phyloP scores from a whole-genome alignment of 2,329 filamentous ascomycete species.

The Trichoderma sp. region DNA sequence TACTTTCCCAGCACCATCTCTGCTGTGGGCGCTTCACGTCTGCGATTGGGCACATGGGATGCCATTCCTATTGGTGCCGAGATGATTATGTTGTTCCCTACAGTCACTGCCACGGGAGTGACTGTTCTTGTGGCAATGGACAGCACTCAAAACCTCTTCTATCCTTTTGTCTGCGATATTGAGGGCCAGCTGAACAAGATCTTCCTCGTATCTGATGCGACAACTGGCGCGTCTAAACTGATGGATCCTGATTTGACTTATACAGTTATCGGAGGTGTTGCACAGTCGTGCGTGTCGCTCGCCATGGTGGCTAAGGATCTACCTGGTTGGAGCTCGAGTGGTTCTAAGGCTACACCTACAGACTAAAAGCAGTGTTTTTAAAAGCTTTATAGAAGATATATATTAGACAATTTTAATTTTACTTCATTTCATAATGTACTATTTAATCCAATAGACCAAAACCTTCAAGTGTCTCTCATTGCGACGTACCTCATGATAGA shows the following conservation, averaged over 20 bases:
- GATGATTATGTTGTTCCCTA: not conserved
- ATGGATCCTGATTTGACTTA: not conserved
- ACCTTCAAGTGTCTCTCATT: too few relatives aligned
- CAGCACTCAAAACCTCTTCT: not conserved
- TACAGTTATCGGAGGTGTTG: not conserved
- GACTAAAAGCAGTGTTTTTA: too few relatives aligned
- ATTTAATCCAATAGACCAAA: too few relatives aligned
- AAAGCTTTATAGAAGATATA: not conserved
- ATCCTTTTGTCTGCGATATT: not conserved
- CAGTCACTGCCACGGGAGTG: not conserved
- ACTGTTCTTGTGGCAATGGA: not conserved
- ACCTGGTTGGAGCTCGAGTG: not conserved
- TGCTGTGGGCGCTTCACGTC: not conserved
- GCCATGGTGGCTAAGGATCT: slow-evolving; percentile 1
- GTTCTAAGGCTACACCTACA: not conserved
- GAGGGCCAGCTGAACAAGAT: slow-evolving; percentile 6
- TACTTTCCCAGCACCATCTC: slow-evolving; percentile 4
- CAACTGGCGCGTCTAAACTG: not conserved
- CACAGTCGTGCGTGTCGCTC: not conserved
- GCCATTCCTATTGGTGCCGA: not conserved
- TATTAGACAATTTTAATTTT: not conserved
- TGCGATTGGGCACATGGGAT: not conserved
- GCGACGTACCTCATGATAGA: too few relatives aligned
- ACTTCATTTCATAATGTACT: too few relatives aligned
- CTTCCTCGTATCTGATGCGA: not conserved